These are phyloP conservation scores for Casuarina glauca DNA, from an alignment of 306 rosid species.

Conservation along the genomic window DNA sequence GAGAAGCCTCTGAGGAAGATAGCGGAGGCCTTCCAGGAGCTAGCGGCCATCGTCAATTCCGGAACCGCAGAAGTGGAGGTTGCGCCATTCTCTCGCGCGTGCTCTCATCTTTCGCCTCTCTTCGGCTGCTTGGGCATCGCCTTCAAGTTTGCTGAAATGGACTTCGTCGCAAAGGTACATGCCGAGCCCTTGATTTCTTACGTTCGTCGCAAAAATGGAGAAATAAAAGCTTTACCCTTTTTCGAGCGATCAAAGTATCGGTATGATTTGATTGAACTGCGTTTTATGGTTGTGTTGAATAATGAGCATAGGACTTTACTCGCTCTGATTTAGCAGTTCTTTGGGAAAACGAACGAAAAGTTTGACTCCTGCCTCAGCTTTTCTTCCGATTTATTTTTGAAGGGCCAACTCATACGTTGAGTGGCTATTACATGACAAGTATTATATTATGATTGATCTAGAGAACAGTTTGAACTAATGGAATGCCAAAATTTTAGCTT, in stretches of 20 bases:
- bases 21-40: conserved; percentile 62
- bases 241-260: not conserved
- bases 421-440: too few species aligned
- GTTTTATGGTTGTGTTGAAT: not conserved
- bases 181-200: not conserved
- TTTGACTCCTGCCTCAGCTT: not conserved
- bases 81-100: conserved; percentile 71
- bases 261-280: not conserved
- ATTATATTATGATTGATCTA: too few species aligned
- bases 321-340: not conserved
- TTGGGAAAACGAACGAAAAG: not conserved
- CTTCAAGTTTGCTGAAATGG: conserved; percentile 93
- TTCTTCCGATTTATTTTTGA: too few species aligned
- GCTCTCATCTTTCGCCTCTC: conserved; percentile 83
- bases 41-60: conserved; percentile 52
- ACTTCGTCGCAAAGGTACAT: conserved; percentile 75
- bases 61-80: conserved; percentile 45
- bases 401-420: too few species aligned
- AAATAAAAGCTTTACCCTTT: not conserved
- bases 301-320: too few species aligned
- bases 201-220: not conserved
- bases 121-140: conserved; percentile 88
- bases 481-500: not conserved
- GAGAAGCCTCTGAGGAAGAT: conserved; percentile 58
- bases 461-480: too few species aligned